Evolutionary conservation across 805 yeast genomes (phyloP).

Genomic region (Sugiyamaella qingdaonensis): DNA sequence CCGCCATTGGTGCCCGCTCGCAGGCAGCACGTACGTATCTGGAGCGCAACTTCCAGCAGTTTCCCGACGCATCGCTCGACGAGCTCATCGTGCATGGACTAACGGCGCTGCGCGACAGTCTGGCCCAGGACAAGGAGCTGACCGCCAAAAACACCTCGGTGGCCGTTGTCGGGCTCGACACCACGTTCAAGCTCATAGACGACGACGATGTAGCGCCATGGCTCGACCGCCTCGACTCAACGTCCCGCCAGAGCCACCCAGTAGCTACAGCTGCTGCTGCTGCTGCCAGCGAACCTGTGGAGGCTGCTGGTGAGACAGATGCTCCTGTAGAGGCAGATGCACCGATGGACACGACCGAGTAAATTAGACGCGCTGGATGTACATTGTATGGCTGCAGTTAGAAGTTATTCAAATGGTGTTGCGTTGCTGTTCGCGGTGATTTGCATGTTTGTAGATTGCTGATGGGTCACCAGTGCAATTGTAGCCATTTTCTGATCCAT

Average conservation of each 20-base stretch:
- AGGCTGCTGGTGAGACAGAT: slow-evolving; percentile 14
- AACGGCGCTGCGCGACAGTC: slow-evolving; percentile 86
- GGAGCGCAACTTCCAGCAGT: slow-evolving; percentile 76
- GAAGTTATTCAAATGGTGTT: too few species aligned
- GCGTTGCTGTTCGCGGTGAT: too few species aligned
- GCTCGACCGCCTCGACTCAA: slow-evolving; percentile 70
- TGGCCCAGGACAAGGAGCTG: slow-evolving; percentile 91
- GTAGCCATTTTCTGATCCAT: too few species aligned
- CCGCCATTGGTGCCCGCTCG: slow-evolving; percentile 97
- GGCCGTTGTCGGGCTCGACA: slow-evolving; percentile 84
- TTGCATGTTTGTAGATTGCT: too few species aligned
- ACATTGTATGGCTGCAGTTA: too few species aligned
- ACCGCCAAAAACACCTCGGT: slow-evolving; percentile 80
- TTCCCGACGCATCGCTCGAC: slow-evolving; percentile 58
- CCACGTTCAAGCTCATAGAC: slow-evolving; percentile 71
- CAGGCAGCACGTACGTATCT: slow-evolving; percentile 97
- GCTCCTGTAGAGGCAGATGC: slow-evolving; percentile 19
- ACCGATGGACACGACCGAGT: slow-evolving; percentile 6
- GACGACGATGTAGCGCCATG: slow-evolving; percentile 83
- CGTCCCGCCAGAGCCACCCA: slow-evolving; percentile 48
- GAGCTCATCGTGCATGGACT: slow-evolving; percentile 81
- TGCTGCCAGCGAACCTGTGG: slow-evolving; percentile 8
- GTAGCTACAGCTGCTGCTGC: slow-evolving; percentile 25
- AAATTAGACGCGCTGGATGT: not conserved
- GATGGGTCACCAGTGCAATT: too few species aligned